A percentile compares a stretch with the other conserved stretches of the same genome.
Conservation (phyloP, 257 asterid species). For the Scutellaria minor region DNA sequence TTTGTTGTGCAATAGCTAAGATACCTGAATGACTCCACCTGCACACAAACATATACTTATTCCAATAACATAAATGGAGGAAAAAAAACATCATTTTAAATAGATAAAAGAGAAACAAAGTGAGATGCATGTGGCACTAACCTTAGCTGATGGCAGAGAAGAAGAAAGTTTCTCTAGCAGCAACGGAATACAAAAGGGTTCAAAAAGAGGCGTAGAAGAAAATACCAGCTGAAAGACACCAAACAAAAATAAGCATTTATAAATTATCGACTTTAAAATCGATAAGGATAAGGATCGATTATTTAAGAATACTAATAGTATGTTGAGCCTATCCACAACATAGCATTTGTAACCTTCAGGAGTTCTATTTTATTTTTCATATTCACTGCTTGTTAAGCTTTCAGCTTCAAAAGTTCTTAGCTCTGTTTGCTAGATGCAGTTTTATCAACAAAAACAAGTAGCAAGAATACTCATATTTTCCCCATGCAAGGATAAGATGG, state of each 20-base stretch:
- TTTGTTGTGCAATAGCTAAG: conserved; percentile 69
- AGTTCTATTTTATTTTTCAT: conserved; percentile 10
- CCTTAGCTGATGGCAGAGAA: conserved; percentile 87
- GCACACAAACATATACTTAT: conserved; percentile 39
- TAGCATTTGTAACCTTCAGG: conserved; percentile 30
- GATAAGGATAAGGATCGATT: conserved; percentile 4
- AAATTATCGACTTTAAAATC: conserved; percentile 16
- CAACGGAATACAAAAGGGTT: conserved; percentile 77
- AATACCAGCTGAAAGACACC: conserved; percentile 76
- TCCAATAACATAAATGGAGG: conserved; percentile 17
- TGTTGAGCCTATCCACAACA: conserved; percentile 24
- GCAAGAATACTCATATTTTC: conserved; percentile 9
- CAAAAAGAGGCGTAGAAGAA: conserved; percentile 85
- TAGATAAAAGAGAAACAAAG: conserved; percentile 27
- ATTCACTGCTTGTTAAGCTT: conserved; percentile 10
- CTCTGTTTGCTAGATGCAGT: conserved; percentile 20
- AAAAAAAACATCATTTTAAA: conserved; percentile 12
- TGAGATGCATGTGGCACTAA: conserved; percentile 39
- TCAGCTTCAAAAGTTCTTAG: conserved; percentile 7
- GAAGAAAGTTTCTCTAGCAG: conserved; percentile 90
- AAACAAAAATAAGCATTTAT: conserved; percentile 38
- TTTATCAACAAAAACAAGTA: conserved; percentile 18
- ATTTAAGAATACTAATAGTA: conserved; percentile 3
- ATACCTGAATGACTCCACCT: conserved; percentile 90
- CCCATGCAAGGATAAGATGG: conserved; percentile 16